Conservation (phyloP, 805 yeast species). For the Yamadazyma akitaensis region DNA sequence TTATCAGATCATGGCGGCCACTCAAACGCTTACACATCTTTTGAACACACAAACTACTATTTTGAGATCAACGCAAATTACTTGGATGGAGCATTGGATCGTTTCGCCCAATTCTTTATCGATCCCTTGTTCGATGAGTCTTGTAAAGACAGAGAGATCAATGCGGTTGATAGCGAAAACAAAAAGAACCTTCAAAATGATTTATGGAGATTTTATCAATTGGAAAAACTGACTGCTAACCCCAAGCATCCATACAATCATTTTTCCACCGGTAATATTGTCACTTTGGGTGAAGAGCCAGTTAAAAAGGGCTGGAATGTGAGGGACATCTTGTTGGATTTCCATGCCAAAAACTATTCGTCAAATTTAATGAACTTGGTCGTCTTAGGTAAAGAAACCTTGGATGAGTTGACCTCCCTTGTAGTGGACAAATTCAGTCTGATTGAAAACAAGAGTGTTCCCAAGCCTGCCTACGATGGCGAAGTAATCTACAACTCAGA, state of each 20-base stretch:
- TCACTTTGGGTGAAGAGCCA: slow-evolving; percentile 72
- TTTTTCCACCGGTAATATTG: slow-evolving; percentile 84
- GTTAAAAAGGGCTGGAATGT: slow-evolving; percentile 60
- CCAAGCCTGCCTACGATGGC: slow-evolving; percentile 40
- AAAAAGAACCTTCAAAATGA: slow-evolving; percentile 92
- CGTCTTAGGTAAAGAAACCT: slow-evolving; percentile 74
- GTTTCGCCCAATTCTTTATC: slow-evolving; percentile 91
- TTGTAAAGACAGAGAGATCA: slow-evolving; percentile 87
- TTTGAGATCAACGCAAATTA: slow-evolving; percentile 78
- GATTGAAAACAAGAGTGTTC: slow-evolving; percentile 50
- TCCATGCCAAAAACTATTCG: slow-evolving; percentile 70
- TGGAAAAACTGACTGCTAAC: slow-evolving; percentile 72
- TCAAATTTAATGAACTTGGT: slow-evolving; percentile 87
- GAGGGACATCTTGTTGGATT: slow-evolving; percentile 75
- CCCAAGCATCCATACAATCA: slow-evolving; percentile 79
- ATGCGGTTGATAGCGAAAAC: slow-evolving; percentile 94
- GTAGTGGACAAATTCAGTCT: slow-evolving; percentile 60
- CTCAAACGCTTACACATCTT: slow-evolving; percentile 89
- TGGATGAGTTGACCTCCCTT: slow-evolving; percentile 72
- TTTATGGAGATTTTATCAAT: slow-evolving; percentile 81
- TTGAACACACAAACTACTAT: slow-evolving; percentile 85
- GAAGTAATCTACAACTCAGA: slow-evolving; percentile 47
- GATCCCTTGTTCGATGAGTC: slow-evolving; percentile 69
- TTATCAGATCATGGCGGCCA: slow-evolving; percentile 82
- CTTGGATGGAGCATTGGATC: slow-evolving; percentile 82